These are phyloP conservation scores for Athelia psychrophila DNA, from an alignment of 1,284 basidiomycete species.

Conservation along the genomic window DNA sequence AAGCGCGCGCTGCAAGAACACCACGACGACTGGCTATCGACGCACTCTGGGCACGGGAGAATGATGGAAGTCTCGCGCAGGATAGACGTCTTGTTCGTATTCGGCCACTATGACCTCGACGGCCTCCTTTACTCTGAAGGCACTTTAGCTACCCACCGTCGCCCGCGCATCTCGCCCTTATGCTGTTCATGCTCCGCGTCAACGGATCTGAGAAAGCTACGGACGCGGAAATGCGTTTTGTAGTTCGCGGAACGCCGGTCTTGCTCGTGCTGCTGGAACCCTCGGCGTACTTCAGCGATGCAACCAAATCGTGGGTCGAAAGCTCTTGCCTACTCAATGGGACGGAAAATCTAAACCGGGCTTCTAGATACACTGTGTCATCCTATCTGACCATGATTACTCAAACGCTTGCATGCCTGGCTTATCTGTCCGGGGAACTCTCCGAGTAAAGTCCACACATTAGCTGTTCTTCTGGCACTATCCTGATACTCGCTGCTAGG, in stretches of 20 bases:
- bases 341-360: not conserved
- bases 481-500: not conserved
- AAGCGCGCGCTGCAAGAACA: constrained; percentile 39
- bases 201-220: constrained; percentile 18
- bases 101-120: constrained; percentile 9
- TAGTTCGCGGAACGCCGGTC: constrained; percentile 43
- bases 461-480: not conserved
- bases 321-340: not conserved
- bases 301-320: not conserved
- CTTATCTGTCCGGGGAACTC: constrained; percentile 25
- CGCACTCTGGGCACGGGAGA: constrained; percentile 42
- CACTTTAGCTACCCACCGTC: constrained; percentile 67
- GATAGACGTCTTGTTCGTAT: constrained; percentile 54
- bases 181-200: constrained; percentile 52
- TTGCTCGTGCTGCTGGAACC: constrained; percentile 64
- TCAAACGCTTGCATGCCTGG: constrained; percentile 35
- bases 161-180: constrained; percentile 51
- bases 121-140: no score
- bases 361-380: constrained; percentile 31
- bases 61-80: constrained; percentile 39
- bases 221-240: constrained; percentile 28
- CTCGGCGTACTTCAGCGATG: constrained; percentile 34
- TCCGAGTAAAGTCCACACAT: constrained; percentile 3
- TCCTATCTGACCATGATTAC: constrained; percentile 48
- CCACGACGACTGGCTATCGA: constrained; percentile 54